Conservation (phyloP, 106 monocot species). For the Dioscorea alata region DNA sequence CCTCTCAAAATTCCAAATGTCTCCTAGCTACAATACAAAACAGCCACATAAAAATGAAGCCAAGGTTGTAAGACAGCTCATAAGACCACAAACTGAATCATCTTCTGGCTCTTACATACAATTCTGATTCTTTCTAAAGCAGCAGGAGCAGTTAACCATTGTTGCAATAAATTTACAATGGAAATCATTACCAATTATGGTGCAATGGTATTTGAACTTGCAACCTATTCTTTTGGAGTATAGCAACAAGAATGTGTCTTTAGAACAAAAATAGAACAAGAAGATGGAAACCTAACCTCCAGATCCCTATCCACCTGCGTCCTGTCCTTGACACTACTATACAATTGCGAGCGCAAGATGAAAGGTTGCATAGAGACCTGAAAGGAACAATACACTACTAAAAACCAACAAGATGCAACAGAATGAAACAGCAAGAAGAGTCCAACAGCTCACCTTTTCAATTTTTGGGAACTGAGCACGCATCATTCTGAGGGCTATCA, state of each 20-base stretch:
- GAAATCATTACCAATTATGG: background rate
- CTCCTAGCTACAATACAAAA: background rate
- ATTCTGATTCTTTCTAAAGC: too few relatives aligned
- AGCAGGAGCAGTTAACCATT: too few relatives aligned
- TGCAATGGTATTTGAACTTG: background rate
- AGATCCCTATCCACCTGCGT: slow-evolving; percentile 92
- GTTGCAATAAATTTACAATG: too few relatives aligned
- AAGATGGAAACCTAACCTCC: slow-evolving; percentile 44
- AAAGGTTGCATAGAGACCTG: slow-evolving; percentile 71
- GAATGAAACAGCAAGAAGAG: background rate
- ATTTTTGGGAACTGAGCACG: slow-evolving; percentile 65
- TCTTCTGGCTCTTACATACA: too few relatives aligned
- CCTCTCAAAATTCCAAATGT: background rate
- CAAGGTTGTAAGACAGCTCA: too few relatives aligned
- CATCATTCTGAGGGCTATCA: slow-evolving; percentile 85
- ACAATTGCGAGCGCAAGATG: slow-evolving; percentile 70
- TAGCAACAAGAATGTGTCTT: background rate
- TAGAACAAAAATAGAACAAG: background rate
- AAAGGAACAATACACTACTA: background rate
- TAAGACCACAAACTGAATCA: too few relatives aligned
- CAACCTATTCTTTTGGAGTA: background rate
- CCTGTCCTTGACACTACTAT: slow-evolving; percentile 80
- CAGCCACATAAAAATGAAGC: too few relatives aligned
- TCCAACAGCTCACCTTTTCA: slow-evolving; percentile 38
- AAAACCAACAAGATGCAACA: background rate